Conservation (phyloP, 2,329 filamentous ascomycete species). For the Phaeosphaeriaceae sp. region DNA sequence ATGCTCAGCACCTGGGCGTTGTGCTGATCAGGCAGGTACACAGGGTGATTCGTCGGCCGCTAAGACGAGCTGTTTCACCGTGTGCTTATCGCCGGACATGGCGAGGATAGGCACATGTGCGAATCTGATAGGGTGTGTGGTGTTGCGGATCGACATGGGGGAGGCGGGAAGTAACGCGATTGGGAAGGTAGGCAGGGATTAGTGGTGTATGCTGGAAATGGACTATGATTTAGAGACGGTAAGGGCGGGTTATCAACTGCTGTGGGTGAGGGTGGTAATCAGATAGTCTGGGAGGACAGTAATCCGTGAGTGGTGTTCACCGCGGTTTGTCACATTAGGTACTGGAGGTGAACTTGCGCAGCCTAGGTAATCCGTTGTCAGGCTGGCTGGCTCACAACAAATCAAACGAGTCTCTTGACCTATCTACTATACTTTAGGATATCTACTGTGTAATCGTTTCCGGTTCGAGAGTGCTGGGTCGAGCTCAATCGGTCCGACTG, state of each 20-base stretch:
- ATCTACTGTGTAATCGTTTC: too few species aligned
- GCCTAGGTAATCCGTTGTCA: too few species aligned
- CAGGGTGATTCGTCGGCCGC: constrained; percentile 13
- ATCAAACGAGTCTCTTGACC: too few species aligned
- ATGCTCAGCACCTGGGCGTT: constrained; percentile 2
- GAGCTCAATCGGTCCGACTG: neutral
- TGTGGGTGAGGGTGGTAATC: neutral
- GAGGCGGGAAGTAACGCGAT: constrained; percentile 22
- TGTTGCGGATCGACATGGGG: constrained; percentile 25
- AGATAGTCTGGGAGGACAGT: too few species aligned
- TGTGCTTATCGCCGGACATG: constrained; percentile 23
- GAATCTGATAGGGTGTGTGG: constrained; percentile 27
- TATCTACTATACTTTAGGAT: too few species aligned
- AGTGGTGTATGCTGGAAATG: neutral
- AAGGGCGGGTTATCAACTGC: too few species aligned
- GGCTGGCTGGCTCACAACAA: too few species aligned
- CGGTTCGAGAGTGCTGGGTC: neutral
- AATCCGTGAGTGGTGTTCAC: too few species aligned
- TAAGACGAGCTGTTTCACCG: constrained; percentile 22
- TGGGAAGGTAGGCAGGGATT: constrained; percentile 19
- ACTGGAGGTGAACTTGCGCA: too few species aligned
- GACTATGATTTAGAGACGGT: neutral
- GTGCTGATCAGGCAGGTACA: constrained; percentile 33
- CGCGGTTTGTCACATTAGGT: too few species aligned
- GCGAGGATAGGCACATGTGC: constrained; percentile 27